Evolutionary conservation across 495 filamentous ascomycete species (phyloP), one percentile per base, ranked within the genome.

Genomic region (Daldinia concentrica): DNA sequence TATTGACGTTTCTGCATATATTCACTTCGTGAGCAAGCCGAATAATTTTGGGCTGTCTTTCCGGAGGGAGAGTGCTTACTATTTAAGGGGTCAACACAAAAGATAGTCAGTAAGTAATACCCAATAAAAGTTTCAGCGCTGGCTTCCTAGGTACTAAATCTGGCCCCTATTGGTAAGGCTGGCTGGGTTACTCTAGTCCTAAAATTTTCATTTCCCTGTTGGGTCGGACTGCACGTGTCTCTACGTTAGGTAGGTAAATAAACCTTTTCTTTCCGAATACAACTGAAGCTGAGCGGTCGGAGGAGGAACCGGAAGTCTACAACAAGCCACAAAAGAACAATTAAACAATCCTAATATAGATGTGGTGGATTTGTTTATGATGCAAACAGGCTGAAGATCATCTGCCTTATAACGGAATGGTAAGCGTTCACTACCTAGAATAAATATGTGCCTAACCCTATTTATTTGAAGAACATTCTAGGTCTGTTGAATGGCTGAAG

Each of bases 121-220:
- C n/a, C n/a, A 61, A 32, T 14, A 32, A 64, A 48, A 17, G 29
- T 5, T 60, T 60, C 67, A 69, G 60, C 54, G 34, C 37, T 2
- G 15, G 36, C 6, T 27, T 55, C 55, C 3, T 48, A 58, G 22
- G 30, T 48, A 27, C 17, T 39, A 19, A 19, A 37, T 5, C 43
- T 55, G 19, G 27, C 29, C 36, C 55, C n/a, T 26, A 11, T 52
- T 22, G 12, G 32, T 32, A 39, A 60, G 32, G 32, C 32, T 27
- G 59, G 55, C 66, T 59, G 61, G 45, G 67, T 14, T 22, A 24
- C 59, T 56, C 55, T 34, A 9, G 3, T 43, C 14, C 60, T 5
- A 64, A 70, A 57, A 45, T 58, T 39, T 57, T 68, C 27, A 19
- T 22, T 24, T 39, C 22, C 27, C 0, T 36, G 50, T 62, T 56